These are phyloP conservation scores for Cyclotella cryptica DNA, from an alignment of 108 stramenopile species.

Conservation along the genomic window DNA sequence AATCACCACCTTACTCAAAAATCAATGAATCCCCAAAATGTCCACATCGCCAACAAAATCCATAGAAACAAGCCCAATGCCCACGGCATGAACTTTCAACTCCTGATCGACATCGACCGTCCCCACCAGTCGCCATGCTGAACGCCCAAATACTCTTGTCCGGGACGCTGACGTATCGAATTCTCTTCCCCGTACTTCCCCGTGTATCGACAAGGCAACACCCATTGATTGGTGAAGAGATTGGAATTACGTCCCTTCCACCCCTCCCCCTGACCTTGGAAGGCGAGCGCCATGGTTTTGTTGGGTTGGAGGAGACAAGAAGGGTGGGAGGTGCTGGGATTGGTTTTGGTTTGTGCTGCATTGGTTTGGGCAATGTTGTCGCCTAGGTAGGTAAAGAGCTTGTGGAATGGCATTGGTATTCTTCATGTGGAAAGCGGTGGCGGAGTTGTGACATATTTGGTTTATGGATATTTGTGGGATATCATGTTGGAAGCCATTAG, in stretches of 20 bases:
- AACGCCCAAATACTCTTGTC: slow-evolving; percentile 54
- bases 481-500: no score
- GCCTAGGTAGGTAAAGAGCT: slow-evolving; percentile 21
- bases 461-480: no score
- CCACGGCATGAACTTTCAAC: slow-evolving; percentile 43
- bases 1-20: slow-evolving; percentile 43
- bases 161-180: slow-evolving; percentile 52
- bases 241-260: slow-evolving; percentile 64
- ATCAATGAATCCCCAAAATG: slow-evolving; percentile 48
- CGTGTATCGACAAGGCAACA: slow-evolving; percentile 65
- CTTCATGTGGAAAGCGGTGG: no score
- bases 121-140: slow-evolving; percentile 58
- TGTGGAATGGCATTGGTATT: slow-evolving; percentile 24
- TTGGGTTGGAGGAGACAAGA: slow-evolving; percentile 54
- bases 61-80: slow-evolving; percentile 40
- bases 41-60: slow-evolving; percentile 53
- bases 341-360: slow-evolving; percentile 37
- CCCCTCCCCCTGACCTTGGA: slow-evolving; percentile 63
- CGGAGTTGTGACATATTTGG: no score
- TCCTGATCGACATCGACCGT: slow-evolving; percentile 48
- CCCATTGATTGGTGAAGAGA: slow-evolving; percentile 59
- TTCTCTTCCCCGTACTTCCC: slow-evolving; percentile 63
- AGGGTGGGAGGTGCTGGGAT: slow-evolving; percentile 30
- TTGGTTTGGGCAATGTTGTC: slow-evolving; percentile 56
- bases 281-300: slow-evolving; percentile 65